A percentile compares a stretch with the other conserved stretches of the same genome.
phyloP scores from a whole-genome alignment of 1,139 yeast genomes.

The Debaryomycetaceae sp. region DNA sequence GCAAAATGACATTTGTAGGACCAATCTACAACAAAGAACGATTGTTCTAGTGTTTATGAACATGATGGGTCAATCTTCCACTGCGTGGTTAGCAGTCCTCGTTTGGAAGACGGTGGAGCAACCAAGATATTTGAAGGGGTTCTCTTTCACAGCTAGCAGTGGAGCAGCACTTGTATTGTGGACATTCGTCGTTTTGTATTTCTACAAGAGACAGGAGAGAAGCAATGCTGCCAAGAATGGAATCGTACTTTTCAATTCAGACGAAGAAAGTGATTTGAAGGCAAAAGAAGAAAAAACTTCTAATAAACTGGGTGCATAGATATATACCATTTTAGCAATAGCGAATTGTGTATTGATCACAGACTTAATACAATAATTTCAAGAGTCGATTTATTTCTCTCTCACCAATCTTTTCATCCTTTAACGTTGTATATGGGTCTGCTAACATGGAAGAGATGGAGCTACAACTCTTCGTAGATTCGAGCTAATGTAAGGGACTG shows the following conservation, averaged over 20 bases:
- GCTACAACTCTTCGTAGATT: not conserved
- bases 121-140: constrained; percentile 39
- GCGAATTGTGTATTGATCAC: too few species aligned
- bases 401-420: too few species aligned
- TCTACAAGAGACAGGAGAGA: constrained; percentile 58
- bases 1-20: constrained; percentile 44
- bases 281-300: not conserved
- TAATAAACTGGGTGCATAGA: not conserved
- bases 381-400: too few species aligned
- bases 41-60: constrained; percentile 44
- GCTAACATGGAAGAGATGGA: too few species aligned
- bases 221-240: constrained; percentile 50
- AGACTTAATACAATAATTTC: too few species aligned
- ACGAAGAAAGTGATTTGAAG: constrained; percentile 3
- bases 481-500: not conserved
- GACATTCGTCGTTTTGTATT: constrained; percentile 53
- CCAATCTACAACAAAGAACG: constrained; percentile 42
- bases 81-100: constrained; percentile 43
- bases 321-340: too few species aligned
- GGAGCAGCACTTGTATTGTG: constrained; percentile 50
- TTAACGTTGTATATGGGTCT: too few species aligned
- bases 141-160: constrained; percentile 47
- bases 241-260: constrained; percentile 45
- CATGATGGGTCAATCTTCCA: constrained; percentile 40
- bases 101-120: constrained; percentile 48